Evolutionary conservation across 78 protist genomes (phyloP).

Genomic region (Dictyostelium purpureum): DNA sequence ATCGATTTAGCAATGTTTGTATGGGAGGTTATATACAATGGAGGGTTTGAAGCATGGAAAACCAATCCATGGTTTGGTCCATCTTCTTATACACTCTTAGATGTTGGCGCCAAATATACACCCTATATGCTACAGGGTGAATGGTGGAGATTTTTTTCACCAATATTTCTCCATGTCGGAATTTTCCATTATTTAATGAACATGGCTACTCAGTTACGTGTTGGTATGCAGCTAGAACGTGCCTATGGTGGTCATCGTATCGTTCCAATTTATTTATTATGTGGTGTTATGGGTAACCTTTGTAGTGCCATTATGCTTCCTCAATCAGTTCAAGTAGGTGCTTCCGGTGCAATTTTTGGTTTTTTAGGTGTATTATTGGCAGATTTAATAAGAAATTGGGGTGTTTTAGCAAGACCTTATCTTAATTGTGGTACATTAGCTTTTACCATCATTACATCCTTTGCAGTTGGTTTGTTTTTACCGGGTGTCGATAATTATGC

Average conservation of each 20-base stretch:
- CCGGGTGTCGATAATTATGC: slow-evolving; percentile 79
- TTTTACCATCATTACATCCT: slow-evolving; percentile 57
- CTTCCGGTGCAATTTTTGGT: slow-evolving; percentile 81
- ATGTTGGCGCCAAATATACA: slow-evolving; percentile 76
- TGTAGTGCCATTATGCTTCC: slow-evolving; percentile 73
- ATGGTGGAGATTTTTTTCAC: slow-evolving; percentile 85
- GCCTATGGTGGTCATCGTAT: slow-evolving; percentile 74
- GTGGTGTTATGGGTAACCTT: slow-evolving; percentile 77
- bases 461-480: slow-evolving; percentile 67
- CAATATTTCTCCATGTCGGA: slow-evolving; percentile 81
- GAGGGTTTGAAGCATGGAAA: slow-evolving; percentile 72
- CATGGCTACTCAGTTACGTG: slow-evolving; percentile 64
- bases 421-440: slow-evolving; percentile 42
- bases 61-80: slow-evolving; percentile 84
- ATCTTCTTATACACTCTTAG: slow-evolving; percentile 18
- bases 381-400: slow-evolving; percentile 72
- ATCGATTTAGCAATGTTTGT: slow-evolving; percentile 39
- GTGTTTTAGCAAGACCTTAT: slow-evolving; percentile 39
- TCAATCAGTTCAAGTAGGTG: slow-evolving; percentile 73
- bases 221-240: slow-evolving; percentile 74
- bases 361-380: slow-evolving; percentile 73
- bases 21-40: slow-evolving; percentile 70
- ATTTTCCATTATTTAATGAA: slow-evolving; percentile 73
- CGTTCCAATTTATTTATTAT: slow-evolving; percentile 75
- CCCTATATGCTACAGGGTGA: slow-evolving; percentile 47